Base-by-base conservation (phyloP, 805 yeast genomes). In the Lipomyces mesembrius region DNA sequence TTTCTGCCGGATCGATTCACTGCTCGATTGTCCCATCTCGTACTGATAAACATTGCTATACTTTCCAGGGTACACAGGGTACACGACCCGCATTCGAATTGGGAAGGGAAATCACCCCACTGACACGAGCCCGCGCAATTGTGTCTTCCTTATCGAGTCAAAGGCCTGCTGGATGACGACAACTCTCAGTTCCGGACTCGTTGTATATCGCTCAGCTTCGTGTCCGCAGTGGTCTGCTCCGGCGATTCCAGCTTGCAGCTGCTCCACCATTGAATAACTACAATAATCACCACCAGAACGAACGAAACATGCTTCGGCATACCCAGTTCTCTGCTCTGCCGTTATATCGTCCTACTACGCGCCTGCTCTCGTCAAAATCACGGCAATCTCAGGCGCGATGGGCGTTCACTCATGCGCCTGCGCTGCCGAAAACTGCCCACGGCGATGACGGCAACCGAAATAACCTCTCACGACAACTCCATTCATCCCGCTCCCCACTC, bases 341-440 rank as follows among this genome's bases (percentile, higher is more conserved):
- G 1, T 43, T 17, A n/a, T 17, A n/a, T 17, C 20, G 49, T 17
- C 22, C 20, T 17, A 17, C 49, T 43, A 25, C 49, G 22, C 49
- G 49, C 22, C 22, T 43, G 20, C 22, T 43, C 9, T 43, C 27
- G 39, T 39, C 22, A 46, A 59, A 37, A 2, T 54, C 54, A 51
- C 29, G 61, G 17, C 59, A 39, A n/a, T 49, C 32, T 11, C 27
- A 59, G 5, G 9, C 17, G 61, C 37, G 43, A 59, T 43, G 49
- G 49, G 61, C 58, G 2, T 17, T 17, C 63, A 32, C 37, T 12
- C 51, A 60, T 14, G 37, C 29, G n/a, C 56, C 60, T 8, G 3
- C 17, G 20, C 56, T 14, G 29, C n/a, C 34, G 32, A n/a, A 32
- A 57, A 20, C 22, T 25, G 3, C 9, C 51, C 20, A 39, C 14